phyloP scores from a whole-genome alignment of 345 rosid genomes.

The Arabis hirsuta region DNA sequence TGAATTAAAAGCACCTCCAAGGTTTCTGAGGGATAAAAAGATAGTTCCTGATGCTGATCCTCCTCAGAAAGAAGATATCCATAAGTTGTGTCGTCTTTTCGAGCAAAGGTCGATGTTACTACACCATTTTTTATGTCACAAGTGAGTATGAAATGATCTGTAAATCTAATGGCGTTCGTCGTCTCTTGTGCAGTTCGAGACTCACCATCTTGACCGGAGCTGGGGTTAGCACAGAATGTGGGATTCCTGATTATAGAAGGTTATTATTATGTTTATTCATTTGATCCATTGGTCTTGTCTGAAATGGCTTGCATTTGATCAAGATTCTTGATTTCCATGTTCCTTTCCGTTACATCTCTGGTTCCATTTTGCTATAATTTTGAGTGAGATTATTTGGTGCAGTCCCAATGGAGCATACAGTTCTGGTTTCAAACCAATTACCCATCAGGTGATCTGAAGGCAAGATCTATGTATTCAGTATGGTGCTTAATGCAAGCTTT shows the following conservation, averaged over 20 bases:
- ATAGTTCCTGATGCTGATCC: constrained; percentile 83
- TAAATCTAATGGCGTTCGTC: constrained; percentile 5
- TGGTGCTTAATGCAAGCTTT: not conserved
- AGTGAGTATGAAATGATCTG: not conserved
- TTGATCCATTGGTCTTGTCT: not conserved
- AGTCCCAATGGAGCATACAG: constrained; percentile 99
- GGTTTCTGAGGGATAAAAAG: constrained; percentile 57
- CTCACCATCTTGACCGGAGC: constrained; percentile 89
- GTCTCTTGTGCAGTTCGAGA: constrained; percentile 54
- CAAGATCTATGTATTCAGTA: constrained; percentile 46
- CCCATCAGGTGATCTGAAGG: constrained; percentile 94
- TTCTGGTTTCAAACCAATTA: constrained; percentile 93
- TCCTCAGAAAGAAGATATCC: constrained; percentile 62
- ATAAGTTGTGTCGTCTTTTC: constrained; percentile 61
- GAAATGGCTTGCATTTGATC: constrained; percentile 4
- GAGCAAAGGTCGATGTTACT: constrained; percentile 60
- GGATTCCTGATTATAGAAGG: constrained; percentile 99
- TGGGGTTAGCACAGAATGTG: constrained; percentile 91
- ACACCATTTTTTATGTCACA: not conserved
- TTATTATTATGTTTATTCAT: constrained; percentile 32
- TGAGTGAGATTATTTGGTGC: constrained; percentile 30
- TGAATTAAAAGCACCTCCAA: constrained; percentile 44
- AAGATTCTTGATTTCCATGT: constrained; percentile 19
- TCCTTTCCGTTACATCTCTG: not conserved
- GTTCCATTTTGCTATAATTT: not conserved